These are phyloP conservation scores for Stephania yunnanensis DNA, from an alignment of 164 flowering plant species.

Conservation along the genomic window DNA sequence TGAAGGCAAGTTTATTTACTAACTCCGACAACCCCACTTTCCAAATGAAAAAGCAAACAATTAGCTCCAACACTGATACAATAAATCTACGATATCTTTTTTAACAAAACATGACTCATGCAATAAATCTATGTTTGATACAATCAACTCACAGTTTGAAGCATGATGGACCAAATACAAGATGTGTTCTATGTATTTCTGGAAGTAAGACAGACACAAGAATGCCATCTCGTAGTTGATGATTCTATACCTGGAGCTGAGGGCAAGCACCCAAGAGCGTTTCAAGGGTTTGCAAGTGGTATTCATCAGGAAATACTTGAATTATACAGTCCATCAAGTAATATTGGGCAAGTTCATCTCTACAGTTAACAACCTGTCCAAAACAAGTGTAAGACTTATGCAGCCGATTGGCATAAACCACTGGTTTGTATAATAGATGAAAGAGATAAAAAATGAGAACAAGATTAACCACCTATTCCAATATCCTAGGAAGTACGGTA, in stretches of 20 bases:
- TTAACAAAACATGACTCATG: not conserved
- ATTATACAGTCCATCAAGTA: conserved; percentile 98
- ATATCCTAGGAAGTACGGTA: conserved; percentile 81
- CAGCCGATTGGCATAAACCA: not conserved
- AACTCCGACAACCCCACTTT: too few species aligned
- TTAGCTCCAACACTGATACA: not conserved
- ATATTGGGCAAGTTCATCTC: conserved; percentile 91
- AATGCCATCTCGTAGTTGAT: not conserved
- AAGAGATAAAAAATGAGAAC: not conserved
- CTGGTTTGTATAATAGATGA: not conserved
- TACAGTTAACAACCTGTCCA: conserved; percentile 88
- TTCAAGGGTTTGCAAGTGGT: conserved; percentile 97
- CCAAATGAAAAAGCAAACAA: not conserved
- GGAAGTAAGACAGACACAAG: not conserved
- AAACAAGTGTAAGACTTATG: conserved; percentile 6
- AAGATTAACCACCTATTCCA: conserved; percentile 70
- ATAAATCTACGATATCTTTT: not conserved
- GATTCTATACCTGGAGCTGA: conserved; percentile 73
- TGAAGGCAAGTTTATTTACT: too few species aligned
- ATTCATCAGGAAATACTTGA: conserved; percentile 99
- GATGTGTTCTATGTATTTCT: not conserved
- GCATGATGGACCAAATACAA: not conserved
- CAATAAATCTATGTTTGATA: not conserved
- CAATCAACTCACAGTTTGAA: not conserved
- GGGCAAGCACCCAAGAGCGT: conserved; percentile 87